Evolutionary conservation across 192 early-diverging fungal genomes (phyloP).

Genomic region (Coemansia sp.): DNA sequence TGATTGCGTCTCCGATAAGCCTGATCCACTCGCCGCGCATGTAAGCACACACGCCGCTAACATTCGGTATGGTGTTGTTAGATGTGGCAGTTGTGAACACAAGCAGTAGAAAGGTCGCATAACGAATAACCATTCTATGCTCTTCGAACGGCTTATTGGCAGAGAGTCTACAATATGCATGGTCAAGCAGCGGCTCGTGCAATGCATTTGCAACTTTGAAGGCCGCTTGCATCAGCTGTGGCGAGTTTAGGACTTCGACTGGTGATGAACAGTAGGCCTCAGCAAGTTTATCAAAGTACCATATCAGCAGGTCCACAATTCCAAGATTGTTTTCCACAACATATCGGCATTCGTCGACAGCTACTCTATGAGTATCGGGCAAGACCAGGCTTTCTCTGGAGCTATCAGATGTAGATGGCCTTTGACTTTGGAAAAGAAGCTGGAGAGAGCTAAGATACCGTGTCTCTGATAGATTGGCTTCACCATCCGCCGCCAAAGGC

Average conservation of each 20-base stretch:
- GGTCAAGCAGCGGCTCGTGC: slow-evolving; percentile 26
- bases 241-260: not conserved
- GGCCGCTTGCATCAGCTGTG: slow-evolving; percentile 7
- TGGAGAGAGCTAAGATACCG: slow-evolving; percentile 12
- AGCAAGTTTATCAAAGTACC: slow-evolving; percentile 8
- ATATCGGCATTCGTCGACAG: slow-evolving; percentile 11
- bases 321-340: slow-evolving; percentile 18
- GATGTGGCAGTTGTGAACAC: slow-evolving; percentile 17
- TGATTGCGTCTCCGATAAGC: slow-evolving; percentile 2
- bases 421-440: not conserved
- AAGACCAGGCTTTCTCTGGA: not conserved
- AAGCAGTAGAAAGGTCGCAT: slow-evolving; percentile 17
- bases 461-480: not conserved
- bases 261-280: slow-evolving; percentile 1
- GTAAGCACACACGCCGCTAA: not conserved
- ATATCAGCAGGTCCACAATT: slow-evolving; percentile 32
- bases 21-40: slow-evolving; percentile 29
- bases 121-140: slow-evolving; percentile 4
- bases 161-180: slow-evolving; percentile 3
- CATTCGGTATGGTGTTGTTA: not conserved
- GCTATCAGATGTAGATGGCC: not conserved
- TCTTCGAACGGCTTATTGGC: not conserved
- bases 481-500: not conserved
- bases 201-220: slow-evolving; percentile 9
- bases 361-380: not conserved